A percentile compares a stretch with the other conserved stretches of the same genome.
phyloP scores from a whole-genome alignment of 2,329 filamentous ascomycete species.

The Hortaea sp. region DNA sequence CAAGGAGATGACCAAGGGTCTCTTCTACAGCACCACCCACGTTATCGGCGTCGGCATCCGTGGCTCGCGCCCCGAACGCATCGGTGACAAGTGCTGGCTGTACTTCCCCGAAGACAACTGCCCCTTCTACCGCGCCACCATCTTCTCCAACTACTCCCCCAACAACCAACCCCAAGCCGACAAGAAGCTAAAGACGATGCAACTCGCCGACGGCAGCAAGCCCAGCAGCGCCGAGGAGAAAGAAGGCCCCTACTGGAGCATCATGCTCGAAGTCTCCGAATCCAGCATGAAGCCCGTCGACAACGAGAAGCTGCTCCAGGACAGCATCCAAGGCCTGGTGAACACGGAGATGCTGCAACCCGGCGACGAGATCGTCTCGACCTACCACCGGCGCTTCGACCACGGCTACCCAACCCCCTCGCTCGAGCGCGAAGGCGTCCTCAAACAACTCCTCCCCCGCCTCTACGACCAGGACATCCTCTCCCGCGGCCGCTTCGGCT shows the following conservation, averaged over 20 bases:
- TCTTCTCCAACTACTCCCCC: conserved; percentile 99
- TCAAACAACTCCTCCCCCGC: conserved; percentile 86
- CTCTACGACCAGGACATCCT: conserved; percentile 85
- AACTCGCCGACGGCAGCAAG: conserved; percentile 77
- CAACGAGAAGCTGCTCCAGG: conserved; percentile 69
- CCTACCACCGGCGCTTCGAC: conserved; percentile 95
- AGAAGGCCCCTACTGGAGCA: conserved; percentile 96
- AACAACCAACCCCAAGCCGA: conserved; percentile 86
- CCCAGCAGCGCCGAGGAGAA: conserved; percentile 61
- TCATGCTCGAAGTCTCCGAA: conserved; percentile 98
- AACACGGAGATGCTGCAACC: conserved; percentile 95
- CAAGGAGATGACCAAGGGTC: conserved; percentile 70
- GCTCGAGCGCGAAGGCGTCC: conserved; percentile 88
- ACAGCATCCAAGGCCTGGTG: conserved; percentile 91
- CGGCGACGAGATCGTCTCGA: conserved; percentile 89
- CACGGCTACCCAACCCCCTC: conserved; percentile 96
- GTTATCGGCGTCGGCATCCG: conserved; percentile 94
- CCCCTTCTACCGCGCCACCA: conserved; percentile 98
- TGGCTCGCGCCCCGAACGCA: conserved; percentile 82
- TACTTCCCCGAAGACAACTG: conserved; percentile 99
- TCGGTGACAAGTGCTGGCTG: conserved; percentile 99
- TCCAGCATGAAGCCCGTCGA: conserved; percentile 92
- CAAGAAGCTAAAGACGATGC: conserved; percentile 75
- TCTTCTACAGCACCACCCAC: conserved; percentile 96
- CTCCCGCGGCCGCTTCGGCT: conserved; percentile 93